Evolutionary conservation across 805 yeast genomes (phyloP).

Genomic region (Wickerhamomyces chaumierensis): DNA sequence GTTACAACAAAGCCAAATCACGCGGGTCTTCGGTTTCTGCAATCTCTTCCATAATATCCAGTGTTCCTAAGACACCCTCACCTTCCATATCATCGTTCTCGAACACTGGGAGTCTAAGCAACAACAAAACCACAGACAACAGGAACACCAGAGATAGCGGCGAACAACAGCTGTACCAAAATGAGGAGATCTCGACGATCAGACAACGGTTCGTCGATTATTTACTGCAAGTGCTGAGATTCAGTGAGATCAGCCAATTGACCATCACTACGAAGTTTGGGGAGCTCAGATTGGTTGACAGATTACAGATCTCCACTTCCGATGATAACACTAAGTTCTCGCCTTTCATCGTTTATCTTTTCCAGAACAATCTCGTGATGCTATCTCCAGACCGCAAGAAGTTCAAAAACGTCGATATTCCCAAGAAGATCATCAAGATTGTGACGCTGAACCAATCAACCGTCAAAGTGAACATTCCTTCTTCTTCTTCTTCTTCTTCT

Average conservation of each 20-base stretch:
- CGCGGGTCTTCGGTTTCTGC: slow-evolving; percentile 21
- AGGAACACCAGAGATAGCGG: no score
- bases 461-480: slow-evolving; percentile 8
- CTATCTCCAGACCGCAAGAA: slow-evolving; percentile 1
- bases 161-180: no score
- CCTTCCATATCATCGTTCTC: slow-evolving; percentile 6
- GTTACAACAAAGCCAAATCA: slow-evolving; percentile 11
- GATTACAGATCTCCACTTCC: slow-evolving; percentile 18
- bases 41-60: slow-evolving; percentile 17
- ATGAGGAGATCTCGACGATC: no score
- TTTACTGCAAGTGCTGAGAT: slow-evolving; percentile 6
- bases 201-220: slow-evolving; percentile 11
- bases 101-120: no score
- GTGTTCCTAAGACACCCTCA: slow-evolving; percentile 17
- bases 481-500: no score
- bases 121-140: no score
- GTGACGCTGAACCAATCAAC: slow-evolving; percentile 14
- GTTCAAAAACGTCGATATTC: slow-evolving; percentile 4
- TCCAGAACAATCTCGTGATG: slow-evolving; percentile 16
- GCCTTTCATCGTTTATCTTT: slow-evolving; percentile 23
- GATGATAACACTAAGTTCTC: slow-evolving; percentile 16
- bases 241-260: slow-evolving; percentile 12
- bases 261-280: slow-evolving; percentile 24
- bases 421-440: slow-evolving; percentile 5
- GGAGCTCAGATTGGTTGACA: slow-evolving; percentile 24